These are phyloP conservation scores for Xylaria longipes DNA, from an alignment of 495 filamentous ascomycete species.

Conservation along the genomic window DNA sequence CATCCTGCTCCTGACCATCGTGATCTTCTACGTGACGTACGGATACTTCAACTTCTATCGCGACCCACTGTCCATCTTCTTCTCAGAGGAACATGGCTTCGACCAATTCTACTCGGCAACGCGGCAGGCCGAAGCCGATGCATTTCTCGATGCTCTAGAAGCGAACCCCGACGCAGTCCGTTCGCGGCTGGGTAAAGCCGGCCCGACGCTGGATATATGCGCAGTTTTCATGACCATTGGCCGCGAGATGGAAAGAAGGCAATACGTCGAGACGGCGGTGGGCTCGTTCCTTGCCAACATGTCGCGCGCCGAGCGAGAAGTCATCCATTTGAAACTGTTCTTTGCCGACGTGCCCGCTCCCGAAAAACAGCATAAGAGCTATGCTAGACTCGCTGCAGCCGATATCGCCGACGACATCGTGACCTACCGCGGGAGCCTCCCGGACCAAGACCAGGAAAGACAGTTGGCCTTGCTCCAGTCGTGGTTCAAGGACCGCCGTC, in stretches of 20 bases:
- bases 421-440: conserved; percentile 35
- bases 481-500: conserved; percentile 35
- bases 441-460: conserved; percentile 28
- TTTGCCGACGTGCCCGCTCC: conserved; percentile 44
- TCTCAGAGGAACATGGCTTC: conserved; percentile 44
- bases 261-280: conserved; percentile 45
- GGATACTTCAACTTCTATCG: conserved; percentile 46
- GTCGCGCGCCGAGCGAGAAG: conserved; percentile 41
- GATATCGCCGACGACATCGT: conserved; percentile 38
- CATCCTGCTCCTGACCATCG: conserved; percentile 31
- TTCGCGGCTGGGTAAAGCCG: conserved; percentile 34
- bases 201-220: conserved; percentile 39
- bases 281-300: conserved; percentile 48
- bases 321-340: conserved; percentile 41
- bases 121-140: conserved; percentile 41
- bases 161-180: conserved; percentile 25
- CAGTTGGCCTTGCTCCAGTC: conserved; percentile 34
- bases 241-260: conserved; percentile 38
- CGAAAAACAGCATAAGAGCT: conserved; percentile 38
- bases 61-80: conserved; percentile 51
- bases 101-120: conserved; percentile 46
- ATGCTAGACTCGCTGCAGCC: conserved; percentile 26
- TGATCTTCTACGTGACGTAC: conserved; percentile 37
- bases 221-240: conserved; percentile 46
- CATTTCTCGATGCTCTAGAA: conserved; percentile 37